Percentiles rank a stretch among this genome's conserved stretches.
Evolutionary conservation across 305 asterid genomes (phyloP).

Genomic region (Fraxinus platypoda): DNA sequence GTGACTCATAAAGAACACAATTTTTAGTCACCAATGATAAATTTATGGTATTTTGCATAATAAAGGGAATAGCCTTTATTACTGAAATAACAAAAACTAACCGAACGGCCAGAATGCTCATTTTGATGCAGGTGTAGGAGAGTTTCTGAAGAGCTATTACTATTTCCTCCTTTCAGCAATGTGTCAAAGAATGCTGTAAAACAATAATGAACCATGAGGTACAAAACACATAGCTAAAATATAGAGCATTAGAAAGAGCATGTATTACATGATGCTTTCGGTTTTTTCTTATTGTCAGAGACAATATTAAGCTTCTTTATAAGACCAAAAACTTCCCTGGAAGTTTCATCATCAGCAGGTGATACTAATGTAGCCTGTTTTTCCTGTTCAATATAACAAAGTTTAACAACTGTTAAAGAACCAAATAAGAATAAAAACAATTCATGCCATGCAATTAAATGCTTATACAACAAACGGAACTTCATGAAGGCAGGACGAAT

Average conservation of each 20-base stretch:
- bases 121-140: conserved; percentile 2
- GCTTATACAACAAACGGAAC: background rate
- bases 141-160: conserved; percentile 49
- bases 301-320: conserved; percentile 76
- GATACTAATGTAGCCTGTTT: conserved; percentile 42
- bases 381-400: conserved; percentile 49
- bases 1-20: background rate
- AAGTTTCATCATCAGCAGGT: conserved; percentile 73
- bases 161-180: conserved; percentile 54
- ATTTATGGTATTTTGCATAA: background rate
- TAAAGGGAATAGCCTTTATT: background rate
- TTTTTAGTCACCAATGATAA: background rate
- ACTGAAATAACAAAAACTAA: background rate
- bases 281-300: conserved; percentile 62
- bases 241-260: conserved; percentile 6
- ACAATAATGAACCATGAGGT: conserved; percentile 27
- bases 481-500: background rate
- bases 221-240: conserved; percentile 5
- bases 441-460: background rate
- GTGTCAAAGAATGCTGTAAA: conserved; percentile 78
- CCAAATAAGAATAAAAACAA: conserved; percentile 15
- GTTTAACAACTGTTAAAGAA: conserved; percentile 6
- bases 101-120: conserved; percentile 1
- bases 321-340: conserved; percentile 80
- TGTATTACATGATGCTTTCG: conserved; percentile 69